A percentile compares a stretch with the other conserved stretches of the same genome.
Evolutionary conservation across 2,329 filamentous ascomycete genomes (phyloP).

Genomic region (Aureobasidium leucospermi): DNA sequence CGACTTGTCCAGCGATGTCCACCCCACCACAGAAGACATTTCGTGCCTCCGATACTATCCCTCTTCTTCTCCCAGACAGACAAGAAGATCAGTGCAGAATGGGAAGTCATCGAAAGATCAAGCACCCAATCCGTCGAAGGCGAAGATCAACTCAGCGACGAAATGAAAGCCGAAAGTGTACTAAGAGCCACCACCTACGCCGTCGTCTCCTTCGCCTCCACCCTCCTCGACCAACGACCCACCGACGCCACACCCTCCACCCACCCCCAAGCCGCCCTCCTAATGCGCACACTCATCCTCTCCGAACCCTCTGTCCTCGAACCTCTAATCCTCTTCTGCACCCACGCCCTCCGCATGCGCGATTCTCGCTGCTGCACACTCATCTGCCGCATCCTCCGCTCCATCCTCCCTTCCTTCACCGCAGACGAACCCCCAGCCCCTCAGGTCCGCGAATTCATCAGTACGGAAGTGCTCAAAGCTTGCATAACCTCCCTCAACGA

Average conservation of each 20-base stretch:
- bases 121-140: slow-evolving; percentile 58
- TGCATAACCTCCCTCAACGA: slow-evolving; percentile 89
- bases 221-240: slow-evolving; percentile 59
- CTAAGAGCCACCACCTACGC: slow-evolving; percentile 87
- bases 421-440: slow-evolving; percentile 42
- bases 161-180: slow-evolving; percentile 98
- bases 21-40: slow-evolving; percentile 64
- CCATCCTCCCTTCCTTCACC: slow-evolving; percentile 71
- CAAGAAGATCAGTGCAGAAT: slow-evolving; percentile 77
- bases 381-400: slow-evolving; percentile 78
- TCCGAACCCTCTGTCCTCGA: slow-evolving; percentile 72
- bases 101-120: slow-evolving; percentile 61
- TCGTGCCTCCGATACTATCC: slow-evolving; percentile 76
- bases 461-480: slow-evolving; percentile 77
- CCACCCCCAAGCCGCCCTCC: slow-evolving; percentile 35
- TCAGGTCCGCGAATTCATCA: slow-evolving; percentile 80
- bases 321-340: slow-evolving; percentile 84
- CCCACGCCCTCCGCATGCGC: slow-evolving; percentile 79
- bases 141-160: slow-evolving; percentile 72
- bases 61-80: slow-evolving; percentile 82
- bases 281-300: slow-evolving; percentile 73
- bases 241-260: slow-evolving; percentile 16
- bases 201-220: slow-evolving; percentile 83
- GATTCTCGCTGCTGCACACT: slow-evolving; percentile 83
- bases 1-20: slow-evolving; percentile 91